phyloP scores from a whole-genome alignment of 2,329 filamentous ascomycete species.

The Aspergillus fumigatus region DNA sequence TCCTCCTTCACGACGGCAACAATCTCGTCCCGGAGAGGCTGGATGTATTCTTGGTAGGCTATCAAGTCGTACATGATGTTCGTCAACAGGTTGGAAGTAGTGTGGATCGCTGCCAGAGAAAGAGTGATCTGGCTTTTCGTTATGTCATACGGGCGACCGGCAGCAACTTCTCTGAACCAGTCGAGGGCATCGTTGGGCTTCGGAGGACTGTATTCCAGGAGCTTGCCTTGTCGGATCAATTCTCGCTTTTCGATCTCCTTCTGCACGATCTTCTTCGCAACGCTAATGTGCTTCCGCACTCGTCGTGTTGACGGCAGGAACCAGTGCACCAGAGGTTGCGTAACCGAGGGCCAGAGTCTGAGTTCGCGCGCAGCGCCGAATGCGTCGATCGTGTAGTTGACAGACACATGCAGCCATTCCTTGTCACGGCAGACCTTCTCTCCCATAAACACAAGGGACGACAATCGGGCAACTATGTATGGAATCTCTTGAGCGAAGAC shows the following conservation, averaged over 20 bases:
- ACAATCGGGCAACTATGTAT: slow-evolving; percentile 50
- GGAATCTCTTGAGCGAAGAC: slow-evolving; percentile 52
- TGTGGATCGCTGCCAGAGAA: slow-evolving; percentile 31
- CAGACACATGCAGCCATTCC: slow-evolving; percentile 47
- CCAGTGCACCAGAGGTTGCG: slow-evolving; percentile 43
- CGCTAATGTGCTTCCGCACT: slow-evolving; percentile 35
- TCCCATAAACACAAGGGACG: slow-evolving; percentile 52
- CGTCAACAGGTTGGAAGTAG: slow-evolving; percentile 34
- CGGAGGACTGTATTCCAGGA: slow-evolving; percentile 11
- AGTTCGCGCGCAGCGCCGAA: slow-evolving; percentile 36
- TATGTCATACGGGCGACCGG: slow-evolving; percentile 12
- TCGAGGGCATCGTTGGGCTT: slow-evolving; percentile 24
- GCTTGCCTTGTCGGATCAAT: slow-evolving; percentile 17
- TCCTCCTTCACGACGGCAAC: slow-evolving; percentile 39
- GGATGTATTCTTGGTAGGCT: slow-evolving; percentile 47
- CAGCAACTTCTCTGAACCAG: slow-evolving; percentile 21
- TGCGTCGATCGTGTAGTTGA: slow-evolving; percentile 17
- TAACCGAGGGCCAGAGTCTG: slow-evolving; percentile 36
- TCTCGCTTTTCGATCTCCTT: slow-evolving; percentile 21
- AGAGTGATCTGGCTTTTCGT: slow-evolving; percentile 22
- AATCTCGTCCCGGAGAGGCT: slow-evolving; percentile 51
- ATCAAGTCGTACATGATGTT: slow-evolving; percentile 53
- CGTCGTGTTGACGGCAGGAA: slow-evolving; percentile 40
- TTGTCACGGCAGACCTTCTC: slow-evolving; percentile 48
- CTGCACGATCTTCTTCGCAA: slow-evolving; percentile 34